A percentile compares a stretch with the other conserved stretches of the same genome.
Conservation (phyloP, 371 early-diverging fungal species). For the Mucor sp. region DNA sequence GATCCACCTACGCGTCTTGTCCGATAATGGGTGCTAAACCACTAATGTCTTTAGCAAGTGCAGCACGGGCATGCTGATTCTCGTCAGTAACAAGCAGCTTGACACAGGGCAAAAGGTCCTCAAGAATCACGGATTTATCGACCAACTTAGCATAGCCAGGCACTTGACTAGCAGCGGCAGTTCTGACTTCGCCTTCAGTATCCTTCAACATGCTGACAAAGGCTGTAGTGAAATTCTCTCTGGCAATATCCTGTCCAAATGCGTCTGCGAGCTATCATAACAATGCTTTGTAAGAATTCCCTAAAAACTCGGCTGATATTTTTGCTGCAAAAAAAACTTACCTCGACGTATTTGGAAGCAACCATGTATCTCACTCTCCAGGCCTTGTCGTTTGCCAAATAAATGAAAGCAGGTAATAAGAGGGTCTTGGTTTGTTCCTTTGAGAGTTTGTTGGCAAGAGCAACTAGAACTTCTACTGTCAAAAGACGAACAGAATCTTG, state of each 20-base stretch:
- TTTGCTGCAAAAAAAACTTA: constrained; percentile 27
- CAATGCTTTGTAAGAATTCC: neutral
- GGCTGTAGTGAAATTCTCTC: constrained; percentile 72
- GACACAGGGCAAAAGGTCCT: constrained; percentile 86
- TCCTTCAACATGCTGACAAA: constrained; percentile 89
- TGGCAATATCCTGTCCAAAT: constrained; percentile 76
- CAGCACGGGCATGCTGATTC: constrained; percentile 95
- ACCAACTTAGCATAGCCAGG: constrained; percentile 88
- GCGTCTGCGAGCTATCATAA: constrained; percentile 71
- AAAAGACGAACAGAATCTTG: constrained; percentile 97
- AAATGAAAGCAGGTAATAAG: constrained; percentile 73
- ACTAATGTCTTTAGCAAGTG: constrained; percentile 94
- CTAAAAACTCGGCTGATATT: neutral
- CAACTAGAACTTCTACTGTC: constrained; percentile 89
- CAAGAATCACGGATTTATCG: constrained; percentile 76
- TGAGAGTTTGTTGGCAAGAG: constrained; percentile 83
- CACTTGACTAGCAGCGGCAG: constrained; percentile 86
- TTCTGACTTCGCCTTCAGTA: constrained; percentile 97
- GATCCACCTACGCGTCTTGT: constrained; percentile 76
- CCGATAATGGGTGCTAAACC: constrained; percentile 94
- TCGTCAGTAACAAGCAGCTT: constrained; percentile 91
- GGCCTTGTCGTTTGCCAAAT: constrained; percentile 87
- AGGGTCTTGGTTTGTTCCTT: constrained; percentile 76
- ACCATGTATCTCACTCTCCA: constrained; percentile 99
- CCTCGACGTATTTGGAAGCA: constrained; percentile 94